Conservation (phyloP, 2,329 filamentous ascomycete genomes). For the Onygenales sp. region DNA sequence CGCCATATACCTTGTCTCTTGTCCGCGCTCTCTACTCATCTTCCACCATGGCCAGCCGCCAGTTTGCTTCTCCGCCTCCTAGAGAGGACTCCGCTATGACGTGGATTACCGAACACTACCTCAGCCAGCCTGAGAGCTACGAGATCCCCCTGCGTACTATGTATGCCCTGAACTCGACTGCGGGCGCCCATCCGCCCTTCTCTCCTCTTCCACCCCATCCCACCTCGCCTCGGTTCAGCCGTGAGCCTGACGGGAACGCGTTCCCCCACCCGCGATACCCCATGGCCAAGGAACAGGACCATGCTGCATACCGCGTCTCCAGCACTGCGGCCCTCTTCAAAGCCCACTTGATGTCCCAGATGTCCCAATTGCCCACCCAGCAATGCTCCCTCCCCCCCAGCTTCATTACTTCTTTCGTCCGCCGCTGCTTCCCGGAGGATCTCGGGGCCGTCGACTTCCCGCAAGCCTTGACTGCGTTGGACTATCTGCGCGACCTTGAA, state of each 20-base stretch:
- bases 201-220: slow-evolving; percentile 7
- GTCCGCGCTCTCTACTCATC: not conserved
- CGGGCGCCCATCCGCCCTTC: slow-evolving; percentile 30
- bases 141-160: slow-evolving; percentile 59
- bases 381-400: slow-evolving; percentile 52
- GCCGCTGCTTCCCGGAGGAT: slow-evolving; percentile 48
- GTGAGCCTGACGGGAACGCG: slow-evolving; percentile 26
- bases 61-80: not conserved
- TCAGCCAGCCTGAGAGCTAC: slow-evolving; percentile 53
- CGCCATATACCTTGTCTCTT: not conserved
- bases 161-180: slow-evolving; percentile 56
- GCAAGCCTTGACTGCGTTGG: slow-evolving; percentile 55
- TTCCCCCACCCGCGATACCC: slow-evolving; percentile 15
- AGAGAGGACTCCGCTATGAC: slow-evolving; percentile 34
- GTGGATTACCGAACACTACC: slow-evolving; percentile 51
- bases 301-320: slow-evolving; percentile 13
- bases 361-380: slow-evolving; percentile 49
- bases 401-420: slow-evolving; percentile 55
- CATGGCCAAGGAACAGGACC: slow-evolving; percentile 16
- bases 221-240: slow-evolving; percentile 25
- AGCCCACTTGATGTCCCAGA: slow-evolving; percentile 39
- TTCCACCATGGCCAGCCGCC: not conserved
- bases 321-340: slow-evolving; percentile 34
- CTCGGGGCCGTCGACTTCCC: slow-evolving; percentile 54
- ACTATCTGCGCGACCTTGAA: slow-evolving; percentile 58